Evolutionary conservation across 2,329 filamentous ascomycete genomes (phyloP).

Genomic region (Pseudogymnoascus sp.): DNA sequence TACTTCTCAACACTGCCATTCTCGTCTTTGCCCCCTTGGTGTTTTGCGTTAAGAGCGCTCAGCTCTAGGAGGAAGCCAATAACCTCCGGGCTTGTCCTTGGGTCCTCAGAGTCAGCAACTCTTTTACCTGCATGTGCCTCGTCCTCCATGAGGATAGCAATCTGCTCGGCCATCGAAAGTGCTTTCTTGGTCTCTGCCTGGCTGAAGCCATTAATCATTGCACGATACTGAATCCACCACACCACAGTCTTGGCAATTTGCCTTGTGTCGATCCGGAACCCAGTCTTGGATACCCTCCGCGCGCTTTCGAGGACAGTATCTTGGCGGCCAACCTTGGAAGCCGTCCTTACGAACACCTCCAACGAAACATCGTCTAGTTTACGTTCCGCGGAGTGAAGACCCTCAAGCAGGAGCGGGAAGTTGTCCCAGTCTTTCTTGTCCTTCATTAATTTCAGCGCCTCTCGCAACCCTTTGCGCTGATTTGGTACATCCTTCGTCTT

Average conservation of each 20-base stretch:
- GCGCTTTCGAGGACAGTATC: conserved; percentile 26
- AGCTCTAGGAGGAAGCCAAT: conserved; percentile 37
- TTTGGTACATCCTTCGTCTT: conserved; percentile 18
- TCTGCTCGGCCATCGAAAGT: conserved; percentile 24
- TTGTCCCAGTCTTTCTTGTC: conserved; percentile 28
- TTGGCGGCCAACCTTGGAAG: conserved; percentile 16
- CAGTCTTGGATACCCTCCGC: conserved; percentile 22
- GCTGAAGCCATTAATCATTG: conserved; percentile 18
- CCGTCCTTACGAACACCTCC: conserved; percentile 16
- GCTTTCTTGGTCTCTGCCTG: conserved; percentile 21
- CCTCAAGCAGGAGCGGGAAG: conserved; percentile 26
- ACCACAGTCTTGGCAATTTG: conserved; percentile 17
- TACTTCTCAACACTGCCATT: conserved; percentile 33
- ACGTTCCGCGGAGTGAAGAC: conserved; percentile 17
- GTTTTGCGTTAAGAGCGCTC: conserved; percentile 33
- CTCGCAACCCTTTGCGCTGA: conserved; percentile 8
- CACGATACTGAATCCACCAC: conserved; percentile 19
- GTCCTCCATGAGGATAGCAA: conserved; percentile 25
- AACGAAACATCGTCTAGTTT: not conserved
- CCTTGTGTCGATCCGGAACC: conserved; percentile 19
- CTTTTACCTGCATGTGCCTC: conserved; percentile 18
- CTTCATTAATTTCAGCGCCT: conserved; percentile 24
- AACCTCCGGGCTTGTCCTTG: conserved; percentile 33
- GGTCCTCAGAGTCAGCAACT: conserved; percentile 23
- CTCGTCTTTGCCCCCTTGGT: conserved; percentile 32